These are phyloP conservation scores for Raffaelea albimanens DNA, from an alignment of 2,329 filamentous ascomycete species.

Conservation along the genomic window DNA sequence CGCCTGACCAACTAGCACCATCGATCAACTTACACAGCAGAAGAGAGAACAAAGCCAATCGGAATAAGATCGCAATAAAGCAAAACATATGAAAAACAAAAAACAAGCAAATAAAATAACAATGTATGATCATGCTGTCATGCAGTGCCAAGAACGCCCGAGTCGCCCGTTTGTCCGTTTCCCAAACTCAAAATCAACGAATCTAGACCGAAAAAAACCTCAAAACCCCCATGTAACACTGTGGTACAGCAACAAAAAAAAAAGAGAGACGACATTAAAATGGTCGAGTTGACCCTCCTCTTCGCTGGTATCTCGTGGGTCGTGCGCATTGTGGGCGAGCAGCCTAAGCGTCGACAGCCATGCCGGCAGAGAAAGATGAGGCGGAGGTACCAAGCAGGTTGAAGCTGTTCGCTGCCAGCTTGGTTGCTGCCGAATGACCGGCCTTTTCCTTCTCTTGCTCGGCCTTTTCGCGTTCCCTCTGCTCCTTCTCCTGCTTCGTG, in stretches of 20 bases:
- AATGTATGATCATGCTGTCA: neutral
- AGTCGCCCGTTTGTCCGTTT: neutral
- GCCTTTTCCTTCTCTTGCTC: constrained; percentile 35
- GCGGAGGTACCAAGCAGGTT: neutral
- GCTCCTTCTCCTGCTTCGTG: constrained; percentile 75
- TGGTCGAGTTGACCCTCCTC: neutral
- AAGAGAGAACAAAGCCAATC: neutral
- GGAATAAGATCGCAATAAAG: no score
- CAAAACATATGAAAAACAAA: neutral
- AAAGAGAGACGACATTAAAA: neutral
- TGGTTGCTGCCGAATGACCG: neutral
- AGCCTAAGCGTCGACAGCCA: constrained; percentile 11
- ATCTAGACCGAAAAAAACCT: neutral
- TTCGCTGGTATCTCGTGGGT: no score
- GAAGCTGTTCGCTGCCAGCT: constrained; percentile 3
- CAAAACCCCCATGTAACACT: neutral
- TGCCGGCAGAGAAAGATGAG: constrained; percentile 10
- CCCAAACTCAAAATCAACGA: neutral
- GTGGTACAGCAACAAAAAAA: neutral
- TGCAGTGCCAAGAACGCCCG: neutral
- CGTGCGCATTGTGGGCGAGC: no score
- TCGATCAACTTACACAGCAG: neutral
- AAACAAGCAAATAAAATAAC: neutral
- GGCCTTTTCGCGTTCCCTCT: constrained; percentile 72
- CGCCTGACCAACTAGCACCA: neutral